A percentile compares a stretch with the other conserved stretches of the same genome.
These are phyloP conservation scores for Globisporangium carolinianum DNA, from an alignment of 352 stramenopile species.

Conservation along the genomic window DNA sequence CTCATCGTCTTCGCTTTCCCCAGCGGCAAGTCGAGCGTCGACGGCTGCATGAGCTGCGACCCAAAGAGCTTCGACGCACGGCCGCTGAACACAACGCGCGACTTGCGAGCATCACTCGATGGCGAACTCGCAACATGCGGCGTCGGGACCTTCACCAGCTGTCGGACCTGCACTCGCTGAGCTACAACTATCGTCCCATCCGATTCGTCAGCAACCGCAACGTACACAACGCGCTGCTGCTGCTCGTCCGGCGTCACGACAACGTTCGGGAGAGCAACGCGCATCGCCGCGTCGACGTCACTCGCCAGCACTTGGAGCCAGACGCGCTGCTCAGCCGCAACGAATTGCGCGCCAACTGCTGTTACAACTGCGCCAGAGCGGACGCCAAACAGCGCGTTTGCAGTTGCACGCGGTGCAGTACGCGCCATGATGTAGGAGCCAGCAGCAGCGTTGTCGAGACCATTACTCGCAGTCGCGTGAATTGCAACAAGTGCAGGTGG, in stretches of 20 bases:
- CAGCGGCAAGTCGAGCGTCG: constrained; percentile 41
- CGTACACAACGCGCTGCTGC: constrained; percentile 44
- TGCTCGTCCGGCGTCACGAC: constrained; percentile 31
- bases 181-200: constrained; percentile 22
- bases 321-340: constrained; percentile 36
- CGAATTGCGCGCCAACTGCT: constrained; percentile 45
- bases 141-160: constrained; percentile 35
- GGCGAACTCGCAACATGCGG: constrained; percentile 14
- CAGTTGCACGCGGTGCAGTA: constrained; percentile 23
- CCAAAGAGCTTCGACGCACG: constrained; percentile 71
- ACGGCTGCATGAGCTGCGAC: constrained; percentile 52
- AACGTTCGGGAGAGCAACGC: constrained; percentile 21
- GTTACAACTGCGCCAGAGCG: constrained; percentile 42
- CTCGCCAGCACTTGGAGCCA: constrained; percentile 58
- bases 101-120: constrained; percentile 15
- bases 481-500: constrained; percentile 50
- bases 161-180: constrained; percentile 27
- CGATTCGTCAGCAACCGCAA: constrained; percentile 26
- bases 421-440: no score
- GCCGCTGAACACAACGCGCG: constrained; percentile 60
- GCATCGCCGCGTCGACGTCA: constrained; percentile 44
- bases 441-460: constrained; percentile 2
- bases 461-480: constrained; percentile 7
- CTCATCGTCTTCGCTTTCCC: constrained; percentile 15
- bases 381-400: constrained; percentile 48